Base-by-base conservation (phyloP, 345 rosid species). In the Streptanthus diversifolius region DNA sequence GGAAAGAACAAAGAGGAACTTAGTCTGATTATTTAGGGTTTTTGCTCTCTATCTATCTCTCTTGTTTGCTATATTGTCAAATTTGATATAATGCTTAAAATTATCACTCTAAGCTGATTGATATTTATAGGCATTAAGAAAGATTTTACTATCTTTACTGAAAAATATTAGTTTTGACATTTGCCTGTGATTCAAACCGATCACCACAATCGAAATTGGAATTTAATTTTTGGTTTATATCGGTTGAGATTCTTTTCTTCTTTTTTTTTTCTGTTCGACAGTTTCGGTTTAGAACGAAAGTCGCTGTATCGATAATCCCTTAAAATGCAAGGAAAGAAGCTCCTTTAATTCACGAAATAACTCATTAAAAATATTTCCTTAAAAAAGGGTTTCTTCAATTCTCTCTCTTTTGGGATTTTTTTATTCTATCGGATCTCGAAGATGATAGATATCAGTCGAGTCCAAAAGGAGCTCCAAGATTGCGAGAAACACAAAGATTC, bases 401-500 rank as follows among this genome's bases (percentile, higher is more conserved):
- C n/a, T 17, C 62, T 19, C 61, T 32, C 70, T 22, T 2, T 18
- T 17, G 30, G 57, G 22, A 10, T 24, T 25, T 3, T 48, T 48
- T 5, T 5, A 0, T 30, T 25, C 60, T 25, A 56, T 30, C 24
- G 54, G 61, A 21, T 65, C 65, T 66, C 48, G 72, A 63, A 56
- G 45, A 88, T 90, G 98, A 77, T 93, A 11, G 98, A 90, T 81
- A 85, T 85, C 74, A 74, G 86, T 48, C 85, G 97, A 73, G 93
- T 92, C n/a, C 95, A 90, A 63, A 90, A 90, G 81, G 98, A 92
- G 84, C 91, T 92, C 8, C 90, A 82, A 63, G 97, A 92, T 78
- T 92, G 98, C 75, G 87, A 80, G 83, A 90, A 82, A 63, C 85
- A 92, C 84, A 72, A 71, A 3, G 87, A 81, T 45, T 60, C 87